These are phyloP conservation scores for Rhizoctonia solani DNA, from an alignment of 1,284 basidiomycete species.

Conservation along the genomic window DNA sequence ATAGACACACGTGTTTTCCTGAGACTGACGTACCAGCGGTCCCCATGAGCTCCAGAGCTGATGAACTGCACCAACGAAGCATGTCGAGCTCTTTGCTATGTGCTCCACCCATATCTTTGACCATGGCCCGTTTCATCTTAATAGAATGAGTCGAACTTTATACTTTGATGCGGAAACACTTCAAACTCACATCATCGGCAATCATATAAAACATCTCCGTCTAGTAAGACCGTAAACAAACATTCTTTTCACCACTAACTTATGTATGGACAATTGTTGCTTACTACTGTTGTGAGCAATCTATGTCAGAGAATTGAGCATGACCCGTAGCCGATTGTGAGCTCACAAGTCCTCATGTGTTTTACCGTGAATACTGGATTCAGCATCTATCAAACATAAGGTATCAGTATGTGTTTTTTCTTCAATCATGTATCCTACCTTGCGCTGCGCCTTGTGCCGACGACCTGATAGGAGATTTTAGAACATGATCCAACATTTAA, in stretches of 20 bases:
- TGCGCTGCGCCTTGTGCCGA: constrained; percentile 12
- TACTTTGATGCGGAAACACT: background rate
- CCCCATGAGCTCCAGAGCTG: constrained; percentile 12
- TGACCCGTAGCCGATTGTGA: background rate
- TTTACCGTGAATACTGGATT: constrained; percentile 21
- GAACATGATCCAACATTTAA: background rate
- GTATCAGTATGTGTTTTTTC: background rate
- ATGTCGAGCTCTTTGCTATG: background rate
- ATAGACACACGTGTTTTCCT: background rate
- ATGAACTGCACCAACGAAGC: constrained; percentile 4
- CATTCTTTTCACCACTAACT: background rate
- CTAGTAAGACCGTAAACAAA: background rate
- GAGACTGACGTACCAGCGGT: constrained; percentile 4
- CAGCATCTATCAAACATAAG: background rate
- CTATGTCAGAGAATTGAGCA: background rate
- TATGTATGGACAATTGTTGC: background rate
- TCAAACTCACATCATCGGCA: background rate
- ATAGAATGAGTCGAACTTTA: background rate
- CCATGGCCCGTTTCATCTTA: background rate
- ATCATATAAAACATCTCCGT: background rate
- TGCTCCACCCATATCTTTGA: background rate
- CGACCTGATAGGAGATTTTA: background rate
- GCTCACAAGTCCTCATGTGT: constrained; percentile 17
- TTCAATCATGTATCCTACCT: background rate
- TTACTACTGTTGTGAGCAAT: background rate